A percentile compares a stretch with the other conserved stretches of the same genome.
phyloP scores from a whole-genome alignment of 2,329 filamentous ascomycete species.

The Apiospora arundinis region DNA sequence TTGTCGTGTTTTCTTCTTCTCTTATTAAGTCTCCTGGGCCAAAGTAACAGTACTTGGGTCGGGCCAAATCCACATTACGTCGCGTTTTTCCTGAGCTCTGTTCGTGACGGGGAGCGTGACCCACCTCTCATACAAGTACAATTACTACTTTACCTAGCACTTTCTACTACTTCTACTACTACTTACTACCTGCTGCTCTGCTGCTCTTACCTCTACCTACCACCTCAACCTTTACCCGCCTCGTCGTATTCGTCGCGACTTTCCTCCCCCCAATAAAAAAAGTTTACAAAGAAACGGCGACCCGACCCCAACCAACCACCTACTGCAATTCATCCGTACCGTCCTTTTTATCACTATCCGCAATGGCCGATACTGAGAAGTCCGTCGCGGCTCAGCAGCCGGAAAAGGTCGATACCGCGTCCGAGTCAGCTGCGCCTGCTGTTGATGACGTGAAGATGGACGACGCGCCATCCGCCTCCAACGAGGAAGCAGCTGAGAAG shows the following conservation, averaged over 20 bases:
- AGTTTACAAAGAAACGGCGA: neutral
- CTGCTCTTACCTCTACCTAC: neutral
- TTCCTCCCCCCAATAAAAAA: neutral
- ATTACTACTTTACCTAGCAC: conserved; percentile 15
- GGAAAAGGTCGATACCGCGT: conserved; percentile 28
- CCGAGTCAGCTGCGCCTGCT: conserved; percentile 22
- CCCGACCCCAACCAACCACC: neutral
- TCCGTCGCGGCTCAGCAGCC: neutral
- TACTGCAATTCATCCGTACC: neutral
- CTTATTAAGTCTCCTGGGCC: neutral
- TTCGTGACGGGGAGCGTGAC: conserved; percentile 19
- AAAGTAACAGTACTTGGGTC: conserved; percentile 14
- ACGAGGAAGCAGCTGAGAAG: conserved; percentile 27
- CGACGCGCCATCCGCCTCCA: conserved; percentile 35
- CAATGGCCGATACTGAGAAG: conserved; percentile 20
- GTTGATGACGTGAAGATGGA: conserved; percentile 28
- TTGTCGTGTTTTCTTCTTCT: conserved; percentile 38
- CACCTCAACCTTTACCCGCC: conserved; percentile 13
- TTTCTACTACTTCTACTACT: neutral
- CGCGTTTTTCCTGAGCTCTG: conserved; percentile 20
- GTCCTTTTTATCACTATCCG: neutral
- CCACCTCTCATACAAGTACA: conserved; percentile 19
- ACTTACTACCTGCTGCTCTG: neutral
- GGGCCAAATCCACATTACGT: conserved; percentile 19
- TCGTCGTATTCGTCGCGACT: conserved; percentile 18